These are phyloP conservation scores for Metschnikowia lunata DNA, from an alignment of 805 yeast species.

Conservation along the genomic window DNA sequence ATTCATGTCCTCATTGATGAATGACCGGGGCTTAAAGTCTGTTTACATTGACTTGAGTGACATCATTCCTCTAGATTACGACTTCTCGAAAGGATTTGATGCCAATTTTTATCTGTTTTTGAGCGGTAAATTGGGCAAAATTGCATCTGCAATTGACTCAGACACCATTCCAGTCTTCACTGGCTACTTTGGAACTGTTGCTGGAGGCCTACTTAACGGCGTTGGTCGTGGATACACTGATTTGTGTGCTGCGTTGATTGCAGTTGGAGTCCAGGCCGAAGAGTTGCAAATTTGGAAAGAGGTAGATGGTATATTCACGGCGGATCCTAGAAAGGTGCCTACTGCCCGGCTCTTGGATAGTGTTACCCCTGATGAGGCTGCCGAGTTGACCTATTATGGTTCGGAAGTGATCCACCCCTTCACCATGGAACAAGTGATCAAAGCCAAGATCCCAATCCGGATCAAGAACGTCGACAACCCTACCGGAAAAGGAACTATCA, in stretches of 20 bases:
- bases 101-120: conserved; percentile 57
- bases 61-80: conserved; percentile 61
- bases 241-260: conserved; percentile 92
- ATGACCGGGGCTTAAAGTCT: conserved; percentile 77
- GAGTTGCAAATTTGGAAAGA: conserved; percentile 98
- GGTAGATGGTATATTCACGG: conserved; percentile 98
- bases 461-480: conserved; percentile 96
- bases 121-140: conserved; percentile 48
- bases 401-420: conserved; percentile 98
- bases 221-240: conserved; percentile 98
- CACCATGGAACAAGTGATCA: conserved; percentile 98
- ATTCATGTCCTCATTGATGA: conserved; percentile 80
- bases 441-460: conserved; percentile 92
- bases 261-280: conserved; percentile 88
- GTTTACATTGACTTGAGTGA: conserved; percentile 73
- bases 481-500: conserved; percentile 85
- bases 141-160: conserved; percentile 39
- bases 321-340: conserved; percentile 94
- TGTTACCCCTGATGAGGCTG: conserved; percentile 98
- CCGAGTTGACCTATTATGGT: conserved; percentile 96
- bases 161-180: conserved; percentile 81
- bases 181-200: conserved; percentile 94
- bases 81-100: conserved; percentile 58
- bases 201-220: conserved; percentile 88
- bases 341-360: conserved; percentile 78